Conservation (phyloP, 1,284 basidiomycete genomes). For the Rhodotorula glutinis region DNA sequence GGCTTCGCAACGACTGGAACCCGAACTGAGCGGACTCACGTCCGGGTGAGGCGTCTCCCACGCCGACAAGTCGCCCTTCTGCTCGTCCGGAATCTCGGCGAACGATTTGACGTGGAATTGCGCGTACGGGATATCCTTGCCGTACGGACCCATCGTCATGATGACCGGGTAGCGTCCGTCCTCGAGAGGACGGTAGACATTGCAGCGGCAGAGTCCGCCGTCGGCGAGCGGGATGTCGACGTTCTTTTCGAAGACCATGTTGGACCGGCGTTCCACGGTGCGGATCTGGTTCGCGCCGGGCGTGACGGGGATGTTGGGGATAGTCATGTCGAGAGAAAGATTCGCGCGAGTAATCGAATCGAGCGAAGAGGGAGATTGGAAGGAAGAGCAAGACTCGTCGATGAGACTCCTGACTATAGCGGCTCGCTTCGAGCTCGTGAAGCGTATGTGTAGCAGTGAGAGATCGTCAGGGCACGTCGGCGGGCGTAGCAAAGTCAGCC, state of each 20-base stretch:
- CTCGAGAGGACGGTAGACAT: constrained; percentile 45
- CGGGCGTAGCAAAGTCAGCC: no score
- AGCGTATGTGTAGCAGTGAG: no score
- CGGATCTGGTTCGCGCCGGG: constrained; percentile 20
- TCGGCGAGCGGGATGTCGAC: constrained; percentile 46
- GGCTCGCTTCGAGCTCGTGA: no score
- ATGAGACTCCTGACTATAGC: no score
- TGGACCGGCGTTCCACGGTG: not conserved
- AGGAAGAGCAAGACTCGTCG: not conserved
- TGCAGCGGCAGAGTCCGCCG: constrained; percentile 44
- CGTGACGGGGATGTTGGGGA: not conserved
- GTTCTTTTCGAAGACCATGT: constrained; percentile 41
- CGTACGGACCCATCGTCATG: constrained; percentile 47
- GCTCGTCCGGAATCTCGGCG: constrained; percentile 45
- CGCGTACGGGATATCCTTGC: constrained; percentile 46
- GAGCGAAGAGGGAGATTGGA: not conserved
- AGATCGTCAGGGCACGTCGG: no score
- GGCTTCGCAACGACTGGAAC: no score
- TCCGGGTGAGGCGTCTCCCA: constrained; percentile 47
- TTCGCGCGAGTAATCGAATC: not conserved
- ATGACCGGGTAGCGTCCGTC: constrained; percentile 43
- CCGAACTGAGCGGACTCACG: constrained; percentile 12
- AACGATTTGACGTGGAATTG: constrained; percentile 44
- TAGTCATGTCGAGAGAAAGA: constrained; percentile 4
- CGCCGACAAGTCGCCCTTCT: constrained; percentile 44